Conservation (phyloP, 495 filamentous ascomycete species). For the Penicillium flavigenum region DNA sequence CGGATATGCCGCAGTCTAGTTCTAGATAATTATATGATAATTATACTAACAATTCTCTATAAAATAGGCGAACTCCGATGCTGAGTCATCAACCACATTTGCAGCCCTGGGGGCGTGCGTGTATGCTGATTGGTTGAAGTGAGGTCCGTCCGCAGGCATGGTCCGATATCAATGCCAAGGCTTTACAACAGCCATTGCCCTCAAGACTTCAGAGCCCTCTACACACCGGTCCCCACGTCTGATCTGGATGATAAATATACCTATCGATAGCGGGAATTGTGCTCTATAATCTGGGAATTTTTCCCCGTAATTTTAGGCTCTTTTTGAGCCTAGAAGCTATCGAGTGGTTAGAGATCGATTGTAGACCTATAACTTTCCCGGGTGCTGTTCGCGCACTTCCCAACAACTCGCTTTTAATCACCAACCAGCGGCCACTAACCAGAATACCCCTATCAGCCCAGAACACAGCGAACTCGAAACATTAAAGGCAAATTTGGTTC, state of each 20-base stretch:
- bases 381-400: neutral
- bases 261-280: neutral
- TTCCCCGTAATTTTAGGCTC: neutral
- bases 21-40: too few relatives aligned
- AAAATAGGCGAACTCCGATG: neutral
- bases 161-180: slow-evolving; percentile 1
- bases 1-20: too few relatives aligned
- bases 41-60: neutral
- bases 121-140: neutral
- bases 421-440: neutral
- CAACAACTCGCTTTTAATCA: neutral
- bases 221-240: neutral
- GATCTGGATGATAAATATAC: neutral
- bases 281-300: neutral
- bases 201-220: neutral
- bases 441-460: neutral
- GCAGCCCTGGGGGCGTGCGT: neutral
- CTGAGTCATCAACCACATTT: neutral
- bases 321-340: neutral
- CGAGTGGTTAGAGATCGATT: neutral
- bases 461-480: neutral
- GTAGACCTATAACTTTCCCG: neutral
- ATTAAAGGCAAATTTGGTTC: neutral
- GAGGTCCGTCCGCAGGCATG: neutral
- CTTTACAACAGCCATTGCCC: neutral